phyloP scores from a whole-genome alignment of 257 asterid genomes.

The Nicotiana attenuata region DNA sequence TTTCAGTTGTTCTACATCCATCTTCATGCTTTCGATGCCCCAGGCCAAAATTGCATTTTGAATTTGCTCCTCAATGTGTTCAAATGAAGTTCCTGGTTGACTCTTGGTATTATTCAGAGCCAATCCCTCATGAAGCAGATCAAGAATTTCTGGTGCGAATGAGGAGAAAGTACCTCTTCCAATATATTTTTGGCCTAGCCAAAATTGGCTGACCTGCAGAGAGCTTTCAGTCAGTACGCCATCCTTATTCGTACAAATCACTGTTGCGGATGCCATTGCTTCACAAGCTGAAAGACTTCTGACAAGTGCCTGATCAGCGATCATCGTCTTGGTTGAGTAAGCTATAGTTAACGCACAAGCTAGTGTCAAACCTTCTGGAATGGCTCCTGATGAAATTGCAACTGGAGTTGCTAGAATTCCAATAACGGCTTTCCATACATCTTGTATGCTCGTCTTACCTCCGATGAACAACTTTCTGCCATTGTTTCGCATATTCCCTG shows the following conservation, averaged over 20 bases:
- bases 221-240: slow-evolving; percentile 47
- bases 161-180: slow-evolving; percentile 8
- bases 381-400: slow-evolving; percentile 54
- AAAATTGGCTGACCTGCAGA: slow-evolving; percentile 42
- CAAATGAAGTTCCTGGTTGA: slow-evolving; percentile 21
- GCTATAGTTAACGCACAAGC: slow-evolving; percentile 59
- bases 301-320: slow-evolving; percentile 52
- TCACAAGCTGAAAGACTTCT: slow-evolving; percentile 66
- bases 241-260: slow-evolving; percentile 58
- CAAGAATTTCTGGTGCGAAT: slow-evolving; percentile 22
- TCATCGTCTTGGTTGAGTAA: slow-evolving; percentile 55
- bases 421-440: slow-evolving; percentile 35
- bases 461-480: slow-evolving; percentile 26
- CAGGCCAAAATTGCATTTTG: slow-evolving; percentile 49
- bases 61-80: slow-evolving; percentile 39
- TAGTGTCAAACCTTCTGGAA: slow-evolving; percentile 60
- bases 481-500: slow-evolving; percentile 30
- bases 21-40: slow-evolving; percentile 35
- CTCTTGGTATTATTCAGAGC: slow-evolving; percentile 35
- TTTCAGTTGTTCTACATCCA: slow-evolving; percentile 33
- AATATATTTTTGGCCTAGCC: slow-evolving; percentile 27
- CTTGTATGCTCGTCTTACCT: slow-evolving; percentile 22
- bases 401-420: slow-evolving; percentile 47
- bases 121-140: slow-evolving; percentile 37
- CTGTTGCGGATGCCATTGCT: slow-evolving; percentile 60